A percentile compares a stretch with the other conserved stretches of the same genome.
These are phyloP conservation scores for Mycena chlorophos DNA, from an alignment of 768 basidiomycete genomes.

Conservation along the genomic window DNA sequence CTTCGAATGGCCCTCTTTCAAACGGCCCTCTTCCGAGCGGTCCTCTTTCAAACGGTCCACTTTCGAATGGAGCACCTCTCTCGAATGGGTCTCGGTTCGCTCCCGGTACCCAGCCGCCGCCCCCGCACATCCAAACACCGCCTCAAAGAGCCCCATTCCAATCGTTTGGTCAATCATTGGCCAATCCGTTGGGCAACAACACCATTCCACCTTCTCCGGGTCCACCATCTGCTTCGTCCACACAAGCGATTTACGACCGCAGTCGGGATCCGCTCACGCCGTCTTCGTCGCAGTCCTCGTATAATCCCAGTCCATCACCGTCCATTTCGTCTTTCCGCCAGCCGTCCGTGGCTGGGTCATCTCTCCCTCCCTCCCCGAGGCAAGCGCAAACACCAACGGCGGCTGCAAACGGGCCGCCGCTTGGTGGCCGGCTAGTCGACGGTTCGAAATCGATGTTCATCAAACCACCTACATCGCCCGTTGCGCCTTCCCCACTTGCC, in stretches of 20 bases:
- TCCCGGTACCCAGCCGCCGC: slow-evolving; percentile 18
- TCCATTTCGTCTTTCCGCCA: slow-evolving; percentile 29
- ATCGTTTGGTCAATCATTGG: slow-evolving; percentile 15
- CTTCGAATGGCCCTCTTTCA: too few relatives aligned
- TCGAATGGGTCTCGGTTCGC: slow-evolving; percentile 19
- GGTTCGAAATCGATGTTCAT: slow-evolving; percentile 84
- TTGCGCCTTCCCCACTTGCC: slow-evolving; percentile 34
- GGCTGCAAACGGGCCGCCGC: slow-evolving; percentile 46
- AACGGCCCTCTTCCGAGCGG: too few relatives aligned
- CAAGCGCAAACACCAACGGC: slow-evolving; percentile 33
- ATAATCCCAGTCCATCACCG: slow-evolving; percentile 9
- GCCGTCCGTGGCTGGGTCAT: slow-evolving; percentile 57
- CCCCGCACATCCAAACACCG: slow-evolving; percentile 20
- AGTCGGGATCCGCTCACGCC: slow-evolving; percentile 12
- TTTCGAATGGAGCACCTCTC: slow-evolving; percentile 20
- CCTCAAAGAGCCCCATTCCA: slow-evolving; percentile 19
- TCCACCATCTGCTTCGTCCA: slow-evolving; percentile 20
- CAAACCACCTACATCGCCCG: slow-evolving; percentile 45
- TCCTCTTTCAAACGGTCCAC: too few relatives aligned
- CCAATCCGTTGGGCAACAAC: neutral
- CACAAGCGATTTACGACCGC: slow-evolving; percentile 19
- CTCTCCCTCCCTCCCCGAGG: slow-evolving; percentile 31
- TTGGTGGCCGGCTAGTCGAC: slow-evolving; percentile 67
- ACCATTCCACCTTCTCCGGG: slow-evolving; percentile 12
- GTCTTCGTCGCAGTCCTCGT: slow-evolving; percentile 19